Base-by-base conservation (phyloP, 2,329 filamentous ascomycete genomes). In the Aphanoascus verrucosus region DNA sequence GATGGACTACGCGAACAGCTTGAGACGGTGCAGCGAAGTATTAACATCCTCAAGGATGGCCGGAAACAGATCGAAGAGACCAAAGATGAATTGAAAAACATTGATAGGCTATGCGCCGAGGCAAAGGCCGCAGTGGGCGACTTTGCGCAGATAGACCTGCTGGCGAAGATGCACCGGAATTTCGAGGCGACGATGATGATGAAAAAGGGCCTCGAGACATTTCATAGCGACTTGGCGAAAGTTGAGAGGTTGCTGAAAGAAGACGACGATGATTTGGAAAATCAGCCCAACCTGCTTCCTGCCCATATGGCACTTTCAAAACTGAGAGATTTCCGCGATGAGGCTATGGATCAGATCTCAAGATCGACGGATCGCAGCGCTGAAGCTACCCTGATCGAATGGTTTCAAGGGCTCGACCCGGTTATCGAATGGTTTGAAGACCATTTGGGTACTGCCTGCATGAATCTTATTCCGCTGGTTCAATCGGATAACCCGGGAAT, bases 71-170 rank as follows among this genome's bases (percentile, higher is more conserved):
- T 98, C 35, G 85, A 88, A 66, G 81, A 86, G 63, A 96, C 96
- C 72, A 95, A 94, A 70, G 91, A 97, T 61, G 93, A 98, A 74
- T 93, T 98, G 82, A 89, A 94, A 77, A 94, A 91, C 72, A 97
- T 98, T 64, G 93, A 98, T 74, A 89, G 88, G 72, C 81, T 98
- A 59, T 98, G 93, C 74, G 89, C 90, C 58, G 94, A 98, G 72
- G 90, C 90, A 52, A 91, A 97, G 74, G 88, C 88, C 67, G 96
- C 96, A 82, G 95, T 98, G 64, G 84, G 86, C 65, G 93, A 98
- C 74, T 97, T 98, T 70, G 91, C 91, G 53, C 88, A 95, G 71
- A 93, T 94, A 60, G 72, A 74, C 53, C 67, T 70, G 50, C 59
- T 74, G 45, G 72, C 72, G 5, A 64, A 69, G 57, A 68, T 74